A percentile compares a stretch with the other conserved stretches of the same genome.
Evolutionary conservation across 2,329 filamentous ascomycete species (phyloP).

Genomic region (Cladophialophora psammophila): DNA sequence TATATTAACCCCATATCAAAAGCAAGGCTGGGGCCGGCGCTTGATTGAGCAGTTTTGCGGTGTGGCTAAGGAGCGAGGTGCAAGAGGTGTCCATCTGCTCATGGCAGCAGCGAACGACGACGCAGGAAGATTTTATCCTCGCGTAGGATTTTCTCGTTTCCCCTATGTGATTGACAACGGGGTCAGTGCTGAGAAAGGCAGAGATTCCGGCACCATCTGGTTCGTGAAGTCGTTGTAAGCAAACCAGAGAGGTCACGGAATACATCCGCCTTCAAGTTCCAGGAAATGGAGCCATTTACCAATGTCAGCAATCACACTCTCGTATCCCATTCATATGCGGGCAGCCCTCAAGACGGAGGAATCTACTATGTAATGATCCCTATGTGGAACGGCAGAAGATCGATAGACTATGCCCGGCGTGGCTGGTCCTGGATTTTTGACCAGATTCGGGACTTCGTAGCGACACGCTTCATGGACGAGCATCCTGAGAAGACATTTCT

Average conservation of each 20-base stretch:
- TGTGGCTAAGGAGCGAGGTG: conserved; percentile 17
- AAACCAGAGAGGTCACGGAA: neutral
- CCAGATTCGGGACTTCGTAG: too few relatives aligned
- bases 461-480: too few relatives aligned
- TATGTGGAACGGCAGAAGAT: neutral
- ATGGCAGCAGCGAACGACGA: conserved; percentile 38
- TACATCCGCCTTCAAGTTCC: neutral
- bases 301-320: neutral
- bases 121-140: conserved; percentile 36
- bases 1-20: conserved; percentile 31
- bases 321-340: neutral
- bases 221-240: conserved; percentile 31
- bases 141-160: conserved; percentile 37
- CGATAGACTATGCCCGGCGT: neutral
- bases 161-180: conserved; percentile 33
- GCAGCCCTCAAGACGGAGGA: neutral
- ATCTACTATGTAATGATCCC: neutral
- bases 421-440: too few relatives aligned
- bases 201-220: conserved; percentile 33
- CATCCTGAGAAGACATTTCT: too few relatives aligned
- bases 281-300: neutral
- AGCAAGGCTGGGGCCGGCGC: conserved; percentile 34
- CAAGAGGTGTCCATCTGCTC: conserved; percentile 33
- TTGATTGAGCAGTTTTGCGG: conserved; percentile 32
- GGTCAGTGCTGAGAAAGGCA: conserved; percentile 34